phyloP scores from a whole-genome alignment of 2,329 filamentous ascomycete genomes.

The Aspergillus sojae region DNA sequence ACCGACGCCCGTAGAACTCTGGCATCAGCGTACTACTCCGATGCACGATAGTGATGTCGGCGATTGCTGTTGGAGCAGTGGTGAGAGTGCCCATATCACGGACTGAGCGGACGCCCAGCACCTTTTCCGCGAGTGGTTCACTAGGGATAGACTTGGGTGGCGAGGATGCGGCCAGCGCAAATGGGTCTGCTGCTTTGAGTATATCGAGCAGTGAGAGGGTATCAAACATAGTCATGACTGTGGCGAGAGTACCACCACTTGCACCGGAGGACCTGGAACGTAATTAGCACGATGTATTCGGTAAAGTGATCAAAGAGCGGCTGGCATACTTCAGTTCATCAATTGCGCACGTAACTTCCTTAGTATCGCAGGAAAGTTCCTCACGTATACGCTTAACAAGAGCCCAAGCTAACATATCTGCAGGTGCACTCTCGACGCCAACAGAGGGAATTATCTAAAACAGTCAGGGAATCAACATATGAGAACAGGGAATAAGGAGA shows the following conservation, averaged over 20 bases:
- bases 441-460: constrained; percentile 60
- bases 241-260: constrained; percentile 67
- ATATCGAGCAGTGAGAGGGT: constrained; percentile 51
- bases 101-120: constrained; percentile 56
- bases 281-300: background rate
- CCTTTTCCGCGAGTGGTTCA: constrained; percentile 33
- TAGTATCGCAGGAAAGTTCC: constrained; percentile 53
- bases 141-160: constrained; percentile 35
- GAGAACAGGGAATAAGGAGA: background rate
- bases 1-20: constrained; percentile 60
- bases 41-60: constrained; percentile 61
- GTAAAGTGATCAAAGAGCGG: constrained; percentile 11
- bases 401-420: constrained; percentile 57
- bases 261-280: constrained; percentile 42
- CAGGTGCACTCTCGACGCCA: constrained; percentile 64
- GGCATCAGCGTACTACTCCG: constrained; percentile 62
- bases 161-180: constrained; percentile 52
- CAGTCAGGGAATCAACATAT: background rate
- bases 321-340: constrained; percentile 54
- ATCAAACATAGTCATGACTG: constrained; percentile 61
- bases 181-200: constrained; percentile 52
- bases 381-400: constrained; percentile 58
- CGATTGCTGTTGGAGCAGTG: constrained; percentile 54
- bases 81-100: constrained; percentile 62
- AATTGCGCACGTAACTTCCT: constrained; percentile 55